Percentiles rank a stretch among this genome's conserved stretches.
Conservation (phyloP, 352 stramenopile species). For the Globisporangium barbulae region DNA sequence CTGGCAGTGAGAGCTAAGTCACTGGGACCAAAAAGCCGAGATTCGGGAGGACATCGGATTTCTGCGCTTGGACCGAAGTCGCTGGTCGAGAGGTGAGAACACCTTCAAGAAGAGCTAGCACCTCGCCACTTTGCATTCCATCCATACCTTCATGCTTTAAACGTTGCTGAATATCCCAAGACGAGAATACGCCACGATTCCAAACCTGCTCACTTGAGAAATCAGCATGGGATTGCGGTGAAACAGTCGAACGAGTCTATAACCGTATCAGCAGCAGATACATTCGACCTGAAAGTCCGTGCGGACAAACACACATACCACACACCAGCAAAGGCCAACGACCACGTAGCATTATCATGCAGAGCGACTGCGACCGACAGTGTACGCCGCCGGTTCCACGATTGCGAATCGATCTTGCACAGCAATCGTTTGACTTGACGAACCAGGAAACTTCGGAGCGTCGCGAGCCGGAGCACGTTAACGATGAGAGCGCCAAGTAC, state of each 20-base stretch:
- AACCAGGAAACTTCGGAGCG: background rate
- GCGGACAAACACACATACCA: background rate
- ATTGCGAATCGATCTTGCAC: conserved; percentile 9
- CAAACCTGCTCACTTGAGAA: too few species aligned
- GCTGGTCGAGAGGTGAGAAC: background rate
- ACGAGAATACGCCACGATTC: background rate
- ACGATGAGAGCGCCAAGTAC: background rate
- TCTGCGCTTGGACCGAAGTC: background rate
- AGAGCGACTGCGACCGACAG: background rate
- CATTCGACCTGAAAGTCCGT: too few species aligned
- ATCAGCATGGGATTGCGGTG: too few species aligned
- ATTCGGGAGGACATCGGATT: background rate
- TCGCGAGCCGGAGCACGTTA: background rate
- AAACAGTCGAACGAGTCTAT: too few species aligned
- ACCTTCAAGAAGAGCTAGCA: background rate
- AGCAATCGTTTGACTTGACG: background rate
- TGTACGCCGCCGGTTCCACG: background rate
- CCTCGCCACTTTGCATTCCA: background rate
- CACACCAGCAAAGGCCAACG: background rate
- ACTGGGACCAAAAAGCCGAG: background rate
- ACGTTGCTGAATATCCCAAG: background rate
- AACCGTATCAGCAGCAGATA: too few species aligned
- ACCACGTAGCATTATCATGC: background rate
- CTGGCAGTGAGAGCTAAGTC: background rate
- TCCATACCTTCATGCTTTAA: background rate